phyloP scores from a whole-genome alignment of 2,329 filamentous ascomycete species.

The Fusarium papillatum region DNA sequence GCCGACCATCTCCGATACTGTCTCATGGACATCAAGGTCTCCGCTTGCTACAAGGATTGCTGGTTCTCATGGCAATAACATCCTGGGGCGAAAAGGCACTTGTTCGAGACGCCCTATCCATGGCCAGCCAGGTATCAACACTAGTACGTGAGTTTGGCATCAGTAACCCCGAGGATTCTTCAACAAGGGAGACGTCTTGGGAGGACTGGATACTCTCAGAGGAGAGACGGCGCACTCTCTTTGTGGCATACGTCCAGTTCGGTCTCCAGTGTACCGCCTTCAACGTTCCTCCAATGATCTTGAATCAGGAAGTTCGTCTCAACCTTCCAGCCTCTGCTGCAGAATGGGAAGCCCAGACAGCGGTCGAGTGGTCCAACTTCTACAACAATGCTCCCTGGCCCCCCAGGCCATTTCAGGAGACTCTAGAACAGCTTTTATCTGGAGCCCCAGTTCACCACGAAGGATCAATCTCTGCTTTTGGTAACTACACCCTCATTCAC shows the following conservation, averaged over 20 bases:
- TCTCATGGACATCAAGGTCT: neutral
- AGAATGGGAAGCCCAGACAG: slow-evolving; percentile 12
- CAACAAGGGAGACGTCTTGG: neutral
- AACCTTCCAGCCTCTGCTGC: slow-evolving; percentile 2
- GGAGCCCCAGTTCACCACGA: slow-evolving; percentile 5
- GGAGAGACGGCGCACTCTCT: slow-evolving; percentile 1
- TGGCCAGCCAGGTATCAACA: slow-evolving; percentile 5
- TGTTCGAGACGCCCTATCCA: slow-evolving; percentile 11
- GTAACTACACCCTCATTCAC: slow-evolving; percentile 30
- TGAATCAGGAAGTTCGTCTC: slow-evolving; percentile 12
- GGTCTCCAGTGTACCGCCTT: slow-evolving; percentile 12
- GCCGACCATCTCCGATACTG: neutral
- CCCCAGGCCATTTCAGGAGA: neutral
- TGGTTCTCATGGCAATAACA: slow-evolving; percentile 13
- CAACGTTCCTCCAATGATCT: slow-evolving; percentile 13
- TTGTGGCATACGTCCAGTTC: slow-evolving; percentile 7
- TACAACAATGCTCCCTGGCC: neutral
- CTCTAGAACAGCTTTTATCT: neutral
- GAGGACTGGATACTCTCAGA: slow-evolving; percentile 8
- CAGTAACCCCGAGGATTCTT: neutral
- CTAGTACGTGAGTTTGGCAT: slow-evolving; percentile 16
- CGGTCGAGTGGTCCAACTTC: neutral
- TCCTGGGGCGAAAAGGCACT: slow-evolving; percentile 8
- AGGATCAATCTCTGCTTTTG: slow-evolving; percentile 19
- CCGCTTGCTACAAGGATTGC: slow-evolving; percentile 1